Percentiles rank a stretch among this genome's conserved stretches.
Conservation (phyloP, 192 early-diverging fungal genomes). For the Phlyctochytrium arcticum region DNA sequence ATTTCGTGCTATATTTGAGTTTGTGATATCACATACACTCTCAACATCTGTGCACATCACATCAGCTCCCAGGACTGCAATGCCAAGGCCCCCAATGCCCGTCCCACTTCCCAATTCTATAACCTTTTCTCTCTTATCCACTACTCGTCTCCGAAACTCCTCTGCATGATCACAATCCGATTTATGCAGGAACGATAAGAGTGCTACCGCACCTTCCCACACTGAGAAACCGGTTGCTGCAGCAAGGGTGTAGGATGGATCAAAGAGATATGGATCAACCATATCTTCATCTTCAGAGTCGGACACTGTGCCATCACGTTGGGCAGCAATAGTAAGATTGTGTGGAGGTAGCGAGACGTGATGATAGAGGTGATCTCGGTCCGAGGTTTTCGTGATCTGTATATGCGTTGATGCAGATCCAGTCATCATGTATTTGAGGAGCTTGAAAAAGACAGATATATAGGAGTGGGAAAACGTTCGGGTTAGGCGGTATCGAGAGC, state of each 20-base stretch:
- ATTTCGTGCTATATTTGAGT: constrained; percentile 7
- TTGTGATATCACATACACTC: constrained; percentile 14
- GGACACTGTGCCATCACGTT: not conserved
- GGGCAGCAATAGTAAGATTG: constrained; percentile 3
- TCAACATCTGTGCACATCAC: constrained; percentile 19
- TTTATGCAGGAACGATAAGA: constrained; percentile 13
- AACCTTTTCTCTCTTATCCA: constrained; percentile 4
- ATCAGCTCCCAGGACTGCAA: constrained; percentile 12
- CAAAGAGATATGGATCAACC: constrained; percentile 23
- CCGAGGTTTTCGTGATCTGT: constrained; percentile 9
- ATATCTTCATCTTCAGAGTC: constrained; percentile 2
- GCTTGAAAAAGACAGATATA: too few species aligned
- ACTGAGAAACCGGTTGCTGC: constrained; percentile 26
- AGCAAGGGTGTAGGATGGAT: constrained; percentile 19
- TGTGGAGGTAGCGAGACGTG: constrained; percentile 13
- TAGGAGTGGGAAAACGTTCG: too few species aligned
- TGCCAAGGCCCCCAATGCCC: constrained; percentile 12
- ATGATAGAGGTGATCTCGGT: constrained; percentile 14
- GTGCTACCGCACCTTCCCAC: constrained; percentile 22
- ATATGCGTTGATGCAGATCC: not conserved
- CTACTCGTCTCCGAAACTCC: constrained; percentile 16
- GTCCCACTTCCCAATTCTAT: constrained; percentile 17
- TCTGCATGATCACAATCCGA: not conserved
- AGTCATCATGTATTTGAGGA: not conserved
- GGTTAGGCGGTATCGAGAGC: too few species aligned